Conservation (phyloP, 768 basidiomycete species). For the Suillus hirtellus region DNA sequence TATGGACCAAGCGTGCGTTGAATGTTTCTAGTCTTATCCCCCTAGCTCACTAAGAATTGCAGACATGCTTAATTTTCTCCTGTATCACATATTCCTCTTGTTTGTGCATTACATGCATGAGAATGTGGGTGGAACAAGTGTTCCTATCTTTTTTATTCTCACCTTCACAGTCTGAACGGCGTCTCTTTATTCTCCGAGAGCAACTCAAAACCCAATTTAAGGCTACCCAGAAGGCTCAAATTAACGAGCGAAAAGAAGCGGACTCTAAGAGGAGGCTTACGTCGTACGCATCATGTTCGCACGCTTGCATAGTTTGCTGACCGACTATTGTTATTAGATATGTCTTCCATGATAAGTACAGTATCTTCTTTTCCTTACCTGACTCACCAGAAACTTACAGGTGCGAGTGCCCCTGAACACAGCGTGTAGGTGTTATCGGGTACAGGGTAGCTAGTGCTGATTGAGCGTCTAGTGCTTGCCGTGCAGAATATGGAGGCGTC, state of each 20-base stretch:
- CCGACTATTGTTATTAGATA: constrained; percentile 43
- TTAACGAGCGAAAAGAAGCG: constrained; percentile 70
- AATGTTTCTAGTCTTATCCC: constrained; percentile 7
- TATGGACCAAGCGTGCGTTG: constrained; percentile 40
- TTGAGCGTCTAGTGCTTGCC: constrained; percentile 54
- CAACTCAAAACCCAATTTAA: constrained; percentile 74
- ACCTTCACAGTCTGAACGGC: constrained; percentile 46
- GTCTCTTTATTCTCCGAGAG: constrained; percentile 67
- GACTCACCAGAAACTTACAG: constrained; percentile 40
- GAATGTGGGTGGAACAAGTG: constrained; percentile 39
- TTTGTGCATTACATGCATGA: constrained; percentile 73
- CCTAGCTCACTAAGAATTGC: constrained; percentile 35
- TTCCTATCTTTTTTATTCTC: constrained; percentile 9
- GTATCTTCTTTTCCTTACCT: constrained; percentile 14
- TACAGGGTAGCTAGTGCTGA: constrained; percentile 9
- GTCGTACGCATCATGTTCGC: constrained; percentile 53
- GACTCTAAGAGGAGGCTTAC: constrained; percentile 84
- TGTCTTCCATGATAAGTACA: constrained; percentile 72
- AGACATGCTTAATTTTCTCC: constrained; percentile 60
- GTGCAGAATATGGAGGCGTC: constrained; percentile 91
- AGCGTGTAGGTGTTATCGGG: constrained; percentile 44
- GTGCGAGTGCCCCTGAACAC: constrained; percentile 83
- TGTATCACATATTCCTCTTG: constrained; percentile 82
- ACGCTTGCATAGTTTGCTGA: constrained; percentile 8
- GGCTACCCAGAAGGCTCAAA: constrained; percentile 72